Evolutionary conservation across 768 basidiomycete genomes (phyloP).

Genomic region (Boletellus emodensis): DNA sequence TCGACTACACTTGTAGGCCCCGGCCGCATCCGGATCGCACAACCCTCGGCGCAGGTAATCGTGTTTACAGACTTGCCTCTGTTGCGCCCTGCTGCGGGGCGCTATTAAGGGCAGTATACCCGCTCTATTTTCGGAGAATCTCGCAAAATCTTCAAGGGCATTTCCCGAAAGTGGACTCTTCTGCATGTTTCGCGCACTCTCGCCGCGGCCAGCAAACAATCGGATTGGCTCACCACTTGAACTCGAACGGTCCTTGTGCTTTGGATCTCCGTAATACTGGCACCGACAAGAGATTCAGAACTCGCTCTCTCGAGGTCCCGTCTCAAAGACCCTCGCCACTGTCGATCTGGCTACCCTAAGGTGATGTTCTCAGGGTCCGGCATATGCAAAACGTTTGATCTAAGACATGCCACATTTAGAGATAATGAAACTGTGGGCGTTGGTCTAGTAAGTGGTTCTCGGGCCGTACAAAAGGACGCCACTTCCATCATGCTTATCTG

Average conservation of each 20-base stretch:
- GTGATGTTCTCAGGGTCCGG: background rate
- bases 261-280: background rate
- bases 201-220: too few relatives aligned
- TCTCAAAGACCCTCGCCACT: background rate
- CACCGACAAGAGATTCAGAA: too few relatives aligned
- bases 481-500: background rate
- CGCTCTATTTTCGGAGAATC: too few relatives aligned
- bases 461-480: slow-evolving; percentile 3
- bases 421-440: background rate
- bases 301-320: background rate
- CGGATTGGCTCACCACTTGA: background rate
- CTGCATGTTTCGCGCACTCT: too few relatives aligned
- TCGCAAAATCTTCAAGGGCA: too few relatives aligned
- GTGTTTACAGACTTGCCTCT: too few relatives aligned
- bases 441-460: background rate
- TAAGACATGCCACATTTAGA: background rate
- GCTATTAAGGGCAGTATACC: too few relatives aligned
- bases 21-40: too few relatives aligned
- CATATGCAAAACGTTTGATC: slow-evolving; percentile 1
- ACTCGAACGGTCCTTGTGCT: background rate
- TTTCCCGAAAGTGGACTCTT: too few relatives aligned
- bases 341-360: background rate
- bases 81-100: too few relatives aligned
- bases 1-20: too few relatives aligned
- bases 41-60: too few relatives aligned